Percentiles rank a stretch among this genome's conserved stretches.
phyloP scores from a whole-genome alignment of 495 filamentous ascomycete species.

The Articulospora tetracladia region DNA sequence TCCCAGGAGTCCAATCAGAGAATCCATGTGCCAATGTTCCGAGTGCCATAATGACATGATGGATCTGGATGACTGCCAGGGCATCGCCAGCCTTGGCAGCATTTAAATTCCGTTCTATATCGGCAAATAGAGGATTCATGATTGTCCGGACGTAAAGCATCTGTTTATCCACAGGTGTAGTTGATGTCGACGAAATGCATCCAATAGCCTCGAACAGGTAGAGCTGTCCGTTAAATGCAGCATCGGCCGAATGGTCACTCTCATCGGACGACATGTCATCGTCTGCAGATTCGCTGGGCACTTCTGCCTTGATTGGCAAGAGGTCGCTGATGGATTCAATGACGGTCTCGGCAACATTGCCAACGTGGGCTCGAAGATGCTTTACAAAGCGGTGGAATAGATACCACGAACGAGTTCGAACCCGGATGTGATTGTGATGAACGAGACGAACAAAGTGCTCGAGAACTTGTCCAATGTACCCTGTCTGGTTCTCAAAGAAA shows the following conservation, averaged over 20 bases:
- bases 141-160: constrained; percentile 79
- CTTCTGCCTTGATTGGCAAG: constrained; percentile 83
- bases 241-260: constrained; percentile 80
- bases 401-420: constrained; percentile 92
- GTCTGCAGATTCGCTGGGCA: constrained; percentile 68
- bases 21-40: constrained; percentile 88
- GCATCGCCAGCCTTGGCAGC: constrained; percentile 76
- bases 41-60: constrained; percentile 94
- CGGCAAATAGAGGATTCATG: constrained; percentile 77
- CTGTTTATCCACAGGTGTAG: constrained; percentile 76
- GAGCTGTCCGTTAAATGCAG: constrained; percentile 84
- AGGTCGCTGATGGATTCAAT: constrained; percentile 87
- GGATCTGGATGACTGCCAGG: constrained; percentile 79
- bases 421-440: constrained; percentile 78
- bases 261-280: constrained; percentile 94
- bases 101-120: constrained; percentile 74
- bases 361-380: constrained; percentile 75
- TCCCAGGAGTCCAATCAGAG: constrained; percentile 76
- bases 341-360: constrained; percentile 82
- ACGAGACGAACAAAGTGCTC: constrained; percentile 88
- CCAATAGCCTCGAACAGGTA: constrained; percentile 94
- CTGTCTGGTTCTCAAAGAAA: constrained; percentile 84
- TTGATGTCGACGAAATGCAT: constrained; percentile 73
- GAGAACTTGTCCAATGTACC: constrained; percentile 77
- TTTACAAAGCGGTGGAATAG: constrained; percentile 93